Conservation (phyloP, 345 rosid species). For the Arabidopsis suecica region DNA sequence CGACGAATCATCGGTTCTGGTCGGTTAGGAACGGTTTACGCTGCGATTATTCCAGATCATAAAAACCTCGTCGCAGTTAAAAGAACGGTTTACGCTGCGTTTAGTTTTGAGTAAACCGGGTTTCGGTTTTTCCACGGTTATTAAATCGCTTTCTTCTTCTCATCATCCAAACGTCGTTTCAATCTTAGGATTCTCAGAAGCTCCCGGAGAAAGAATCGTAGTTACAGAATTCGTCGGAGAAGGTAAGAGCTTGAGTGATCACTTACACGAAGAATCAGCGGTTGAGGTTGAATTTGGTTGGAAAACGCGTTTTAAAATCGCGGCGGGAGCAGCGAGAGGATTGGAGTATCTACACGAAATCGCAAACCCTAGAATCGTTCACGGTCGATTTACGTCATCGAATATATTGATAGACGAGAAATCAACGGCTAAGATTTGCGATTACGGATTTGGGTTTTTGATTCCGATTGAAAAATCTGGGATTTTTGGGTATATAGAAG, state of each 20-base stretch:
- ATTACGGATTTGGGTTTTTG: slow-evolving; percentile 74
- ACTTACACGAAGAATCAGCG: slow-evolving; percentile 58
- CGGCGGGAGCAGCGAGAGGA: slow-evolving; percentile 76
- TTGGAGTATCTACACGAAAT: slow-evolving; percentile 68
- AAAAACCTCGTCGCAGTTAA: slow-evolving; percentile 66
- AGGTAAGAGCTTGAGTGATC: slow-evolving; percentile 54
- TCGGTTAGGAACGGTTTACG: slow-evolving; percentile 68
- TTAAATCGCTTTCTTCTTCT: slow-evolving; percentile 68
- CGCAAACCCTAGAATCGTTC: slow-evolving; percentile 58
- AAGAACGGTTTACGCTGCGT: slow-evolving; percentile 72
- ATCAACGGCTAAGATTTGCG: slow-evolving; percentile 58
- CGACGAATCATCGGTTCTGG: slow-evolving; percentile 67
- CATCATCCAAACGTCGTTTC: slow-evolving; percentile 71
- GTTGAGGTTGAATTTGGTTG: slow-evolving; percentile 63
- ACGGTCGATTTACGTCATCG: slow-evolving; percentile 74
- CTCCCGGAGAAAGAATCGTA: slow-evolving; percentile 86
- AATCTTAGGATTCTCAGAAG: slow-evolving; percentile 72
- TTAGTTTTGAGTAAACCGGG: slow-evolving; percentile 74
- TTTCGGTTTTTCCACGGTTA: slow-evolving; percentile 61
- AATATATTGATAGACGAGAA: slow-evolving; percentile 63
- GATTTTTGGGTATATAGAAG: slow-evolving; percentile 61
- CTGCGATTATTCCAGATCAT: slow-evolving; percentile 51
- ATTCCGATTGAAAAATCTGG: slow-evolving; percentile 60
- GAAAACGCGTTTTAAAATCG: slow-evolving; percentile 63
- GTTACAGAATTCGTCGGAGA: slow-evolving; percentile 60